phyloP scores from a whole-genome alignment of 306 rosid species.

The Boehmeria nivea region DNA sequence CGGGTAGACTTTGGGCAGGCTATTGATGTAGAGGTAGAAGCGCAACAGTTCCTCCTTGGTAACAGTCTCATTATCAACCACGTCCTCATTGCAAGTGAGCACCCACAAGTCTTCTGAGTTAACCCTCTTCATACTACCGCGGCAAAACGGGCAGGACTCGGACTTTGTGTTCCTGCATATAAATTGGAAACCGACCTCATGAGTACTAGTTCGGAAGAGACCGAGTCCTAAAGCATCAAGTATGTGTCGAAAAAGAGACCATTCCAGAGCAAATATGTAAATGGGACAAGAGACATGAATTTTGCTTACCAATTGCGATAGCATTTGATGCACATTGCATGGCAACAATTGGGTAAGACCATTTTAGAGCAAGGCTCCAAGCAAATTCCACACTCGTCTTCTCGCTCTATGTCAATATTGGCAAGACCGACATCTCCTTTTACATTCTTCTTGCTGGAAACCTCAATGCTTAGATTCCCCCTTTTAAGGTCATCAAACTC shows the following conservation, averaged over 20 bases:
- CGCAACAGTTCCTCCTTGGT: slow-evolving; percentile 72
- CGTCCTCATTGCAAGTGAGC: slow-evolving; percentile 76
- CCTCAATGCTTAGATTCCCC: slow-evolving; percentile 37
- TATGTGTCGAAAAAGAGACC: neutral
- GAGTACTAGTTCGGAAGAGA: neutral
- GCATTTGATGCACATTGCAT: slow-evolving; percentile 96
- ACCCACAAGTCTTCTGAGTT: slow-evolving; percentile 97
- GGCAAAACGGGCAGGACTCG: slow-evolving; percentile 91
- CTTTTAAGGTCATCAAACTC: slow-evolving; percentile 42
- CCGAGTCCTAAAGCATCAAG: neutral
- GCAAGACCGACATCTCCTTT: slow-evolving; percentile 33
- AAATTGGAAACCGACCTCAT: slow-evolving; percentile 12
- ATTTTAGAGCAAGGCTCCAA: slow-evolving; percentile 91
- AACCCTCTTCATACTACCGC: slow-evolving; percentile 88
- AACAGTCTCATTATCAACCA: slow-evolving; percentile 80
- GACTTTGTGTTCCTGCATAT: slow-evolving; percentile 78
- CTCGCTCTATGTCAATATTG: slow-evolving; percentile 64
- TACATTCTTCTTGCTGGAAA: slow-evolving; percentile 34
- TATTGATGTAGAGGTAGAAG: slow-evolving; percentile 77
- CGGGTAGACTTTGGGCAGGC: slow-evolving; percentile 84
- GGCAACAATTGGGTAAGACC: slow-evolving; percentile 94
- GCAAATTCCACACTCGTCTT: slow-evolving; percentile 97
- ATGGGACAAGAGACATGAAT: no score
- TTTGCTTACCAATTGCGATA: slow-evolving; percentile 91
- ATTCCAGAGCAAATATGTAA: no score